phyloP scores from a whole-genome alignment of 805 yeast genomes.

The Candida verbasci region DNA sequence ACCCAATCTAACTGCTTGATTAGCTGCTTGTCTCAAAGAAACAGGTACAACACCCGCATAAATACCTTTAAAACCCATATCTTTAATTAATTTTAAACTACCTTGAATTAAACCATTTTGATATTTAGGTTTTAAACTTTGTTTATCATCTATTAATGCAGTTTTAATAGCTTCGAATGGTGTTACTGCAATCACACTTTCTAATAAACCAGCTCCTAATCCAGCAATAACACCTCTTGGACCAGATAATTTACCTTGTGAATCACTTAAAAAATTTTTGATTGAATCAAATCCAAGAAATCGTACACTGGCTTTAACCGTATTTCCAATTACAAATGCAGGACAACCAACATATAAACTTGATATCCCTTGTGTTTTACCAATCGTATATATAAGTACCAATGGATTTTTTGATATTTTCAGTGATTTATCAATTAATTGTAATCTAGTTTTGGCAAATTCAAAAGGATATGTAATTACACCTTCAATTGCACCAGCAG shows the following conservation, averaged over 20 bases:
- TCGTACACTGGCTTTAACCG: conserved; percentile 93
- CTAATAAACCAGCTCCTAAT: conserved; percentile 93
- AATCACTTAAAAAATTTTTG: conserved; percentile 71
- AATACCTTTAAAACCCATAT: conserved; percentile 77
- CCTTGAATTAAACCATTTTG: conserved; percentile 61
- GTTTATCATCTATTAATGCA: conserved; percentile 91
- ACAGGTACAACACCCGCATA: conserved; percentile 92
- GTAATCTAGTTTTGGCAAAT: conserved; percentile 92
- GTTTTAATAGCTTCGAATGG: conserved; percentile 97
- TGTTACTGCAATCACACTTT: conserved; percentile 89
- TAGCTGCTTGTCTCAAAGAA: conserved; percentile 91
- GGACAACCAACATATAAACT: conserved; percentile 94
- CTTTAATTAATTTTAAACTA: conserved; percentile 59
- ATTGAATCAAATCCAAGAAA: conserved; percentile 90
- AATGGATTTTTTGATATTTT: conserved; percentile 78
- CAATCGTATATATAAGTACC: conserved; percentile 69
- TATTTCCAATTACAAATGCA: conserved; percentile 92
- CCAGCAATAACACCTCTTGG: conserved; percentile 94
- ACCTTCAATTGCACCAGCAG: conserved; percentile 96
- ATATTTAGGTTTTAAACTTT: conserved; percentile 70
- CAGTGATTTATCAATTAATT: conserved; percentile 64
- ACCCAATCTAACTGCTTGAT: conserved; percentile 91
- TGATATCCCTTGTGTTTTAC: conserved; percentile 70
- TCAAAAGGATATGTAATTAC: conserved; percentile 92
- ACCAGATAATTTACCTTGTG: conserved; percentile 82